Percentiles rank a stretch among this genome's conserved stretches.
phyloP scores from a whole-genome alignment of 2,329 filamentous ascomycete genomes.

The Lasiodiplodia gonubiensis region DNA sequence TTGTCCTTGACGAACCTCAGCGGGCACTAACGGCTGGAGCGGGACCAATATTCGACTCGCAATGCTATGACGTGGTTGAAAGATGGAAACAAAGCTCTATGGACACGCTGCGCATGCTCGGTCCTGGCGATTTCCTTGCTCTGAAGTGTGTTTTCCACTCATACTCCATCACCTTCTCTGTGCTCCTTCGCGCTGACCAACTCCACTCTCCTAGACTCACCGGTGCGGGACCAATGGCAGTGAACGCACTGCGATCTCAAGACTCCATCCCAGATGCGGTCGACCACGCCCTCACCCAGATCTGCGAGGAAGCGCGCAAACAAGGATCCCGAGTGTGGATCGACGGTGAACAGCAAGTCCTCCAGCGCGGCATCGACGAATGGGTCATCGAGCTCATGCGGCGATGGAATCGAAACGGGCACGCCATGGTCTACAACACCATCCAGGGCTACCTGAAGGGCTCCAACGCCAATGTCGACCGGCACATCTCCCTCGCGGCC shows the following conservation, averaged over 20 bases:
- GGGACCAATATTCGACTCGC: constrained; percentile 35
- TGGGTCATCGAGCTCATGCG: constrained; percentile 62
- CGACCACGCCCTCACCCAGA: constrained; percentile 68
- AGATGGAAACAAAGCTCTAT: constrained; percentile 74
- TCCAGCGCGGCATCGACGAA: constrained; percentile 67
- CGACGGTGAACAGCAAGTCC: constrained; percentile 81
- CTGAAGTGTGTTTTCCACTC: constrained; percentile 44
- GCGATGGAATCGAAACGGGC: constrained; percentile 60
- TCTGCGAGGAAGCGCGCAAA: constrained; percentile 68
- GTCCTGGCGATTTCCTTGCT: constrained; percentile 55
- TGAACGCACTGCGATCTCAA: constrained; percentile 68
- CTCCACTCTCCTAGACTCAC: constrained; percentile 65
- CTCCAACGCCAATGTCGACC: constrained; percentile 48
- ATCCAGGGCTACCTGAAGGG: constrained; percentile 64
- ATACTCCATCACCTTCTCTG: constrained; percentile 31
- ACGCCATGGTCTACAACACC: constrained; percentile 80
- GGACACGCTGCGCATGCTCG: constrained; percentile 65
- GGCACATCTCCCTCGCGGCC: constrained; percentile 55
- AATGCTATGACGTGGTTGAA: constrained; percentile 60
- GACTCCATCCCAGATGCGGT: constrained; percentile 71
- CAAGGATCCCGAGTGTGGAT: constrained; percentile 76
- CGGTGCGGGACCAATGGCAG: constrained; percentile 76
- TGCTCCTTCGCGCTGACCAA: neutral
- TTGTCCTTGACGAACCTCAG: constrained; percentile 42
- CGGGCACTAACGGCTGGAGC: constrained; percentile 53